These are phyloP conservation scores for Xylaria castorea DNA, from an alignment of 495 filamentous ascomycete species.

Conservation along the genomic window DNA sequence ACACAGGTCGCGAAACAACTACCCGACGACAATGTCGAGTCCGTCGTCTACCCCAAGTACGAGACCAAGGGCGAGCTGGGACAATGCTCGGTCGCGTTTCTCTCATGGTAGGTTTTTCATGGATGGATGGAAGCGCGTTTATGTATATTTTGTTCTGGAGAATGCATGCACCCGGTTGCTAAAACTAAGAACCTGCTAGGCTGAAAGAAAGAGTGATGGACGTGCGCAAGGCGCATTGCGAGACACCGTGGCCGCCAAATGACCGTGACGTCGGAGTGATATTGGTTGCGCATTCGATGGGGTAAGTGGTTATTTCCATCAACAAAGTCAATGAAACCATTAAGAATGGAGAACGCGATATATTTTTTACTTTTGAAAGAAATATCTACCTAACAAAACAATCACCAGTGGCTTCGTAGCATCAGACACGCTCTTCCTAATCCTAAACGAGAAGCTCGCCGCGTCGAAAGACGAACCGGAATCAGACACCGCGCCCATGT, in stretches of 20 bases:
- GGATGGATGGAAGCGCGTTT: no score
- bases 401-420: conserved; percentile 79
- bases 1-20: conserved; percentile 71
- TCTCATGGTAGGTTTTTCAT: conserved; percentile 79
- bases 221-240: conserved; percentile 72
- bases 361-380: neutral
- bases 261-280: conserved; percentile 85
- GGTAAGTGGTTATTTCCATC: conserved; percentile 45
- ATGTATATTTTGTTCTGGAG: no score
- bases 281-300: conserved; percentile 93
- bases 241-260: conserved; percentile 81
- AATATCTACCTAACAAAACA: neutral
- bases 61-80: conserved; percentile 88
- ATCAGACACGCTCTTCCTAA: conserved; percentile 76
- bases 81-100: conserved; percentile 75
- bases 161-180: no score
- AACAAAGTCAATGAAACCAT: neutral
- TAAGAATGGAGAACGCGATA: neutral
- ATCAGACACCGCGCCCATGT: conserved; percentile 51
- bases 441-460: conserved; percentile 49
- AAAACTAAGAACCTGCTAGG: conserved; percentile 59
- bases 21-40: conserved; percentile 65
- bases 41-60: conserved; percentile 85
- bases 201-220: conserved; percentile 90
- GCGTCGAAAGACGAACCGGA: neutral